phyloP scores from a whole-genome alignment of 108 stramenopile genomes.

The Bacterosira constricta region DNA sequence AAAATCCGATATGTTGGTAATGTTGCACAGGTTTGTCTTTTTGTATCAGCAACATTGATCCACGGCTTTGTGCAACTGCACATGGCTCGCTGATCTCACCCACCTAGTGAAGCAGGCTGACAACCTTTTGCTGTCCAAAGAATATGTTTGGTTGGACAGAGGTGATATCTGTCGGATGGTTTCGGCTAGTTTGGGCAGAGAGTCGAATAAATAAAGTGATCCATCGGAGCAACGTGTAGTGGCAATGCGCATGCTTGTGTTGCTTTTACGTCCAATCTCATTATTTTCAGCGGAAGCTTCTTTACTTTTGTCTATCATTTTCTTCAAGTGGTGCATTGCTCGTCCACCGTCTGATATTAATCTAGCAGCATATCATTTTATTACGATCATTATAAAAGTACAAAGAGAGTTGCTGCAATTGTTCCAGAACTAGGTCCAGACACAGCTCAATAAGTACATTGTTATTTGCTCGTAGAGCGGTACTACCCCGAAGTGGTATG shows the following conservation, averaged over 20 bases:
- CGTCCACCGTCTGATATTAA: slow-evolving; percentile 55
- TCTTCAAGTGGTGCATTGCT: slow-evolving; percentile 35
- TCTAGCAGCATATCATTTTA: slow-evolving; percentile 53
- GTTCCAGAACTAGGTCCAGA: slow-evolving; percentile 62
- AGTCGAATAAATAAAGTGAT: slow-evolving; percentile 46
- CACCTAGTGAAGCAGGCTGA: no score
- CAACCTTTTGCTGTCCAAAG: no score
- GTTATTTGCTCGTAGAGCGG: not conserved
- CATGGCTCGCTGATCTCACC: no score
- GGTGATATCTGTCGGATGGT: no score
- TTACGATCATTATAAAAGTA: slow-evolving; percentile 32
- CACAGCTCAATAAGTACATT: slow-evolving; percentile 22
- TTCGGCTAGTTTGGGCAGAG: no score
- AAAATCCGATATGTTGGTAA: no score
- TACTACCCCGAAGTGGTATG: slow-evolving; percentile 57
- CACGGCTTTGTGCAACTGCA: no score
- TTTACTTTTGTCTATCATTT: slow-evolving; percentile 43
- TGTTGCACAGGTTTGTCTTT: no score
- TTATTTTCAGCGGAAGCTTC: not conserved
- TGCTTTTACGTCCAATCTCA: not conserved
- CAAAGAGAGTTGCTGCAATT: slow-evolving; percentile 47
- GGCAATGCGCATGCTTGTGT: slow-evolving; percentile 39
- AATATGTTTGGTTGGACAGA: no score
- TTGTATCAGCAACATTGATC: no score
- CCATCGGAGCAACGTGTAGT: slow-evolving; percentile 56